phyloP scores from a whole-genome alignment of 2,329 filamentous ascomycete genomes.

The Knoxdaviesia proteae region DNA sequence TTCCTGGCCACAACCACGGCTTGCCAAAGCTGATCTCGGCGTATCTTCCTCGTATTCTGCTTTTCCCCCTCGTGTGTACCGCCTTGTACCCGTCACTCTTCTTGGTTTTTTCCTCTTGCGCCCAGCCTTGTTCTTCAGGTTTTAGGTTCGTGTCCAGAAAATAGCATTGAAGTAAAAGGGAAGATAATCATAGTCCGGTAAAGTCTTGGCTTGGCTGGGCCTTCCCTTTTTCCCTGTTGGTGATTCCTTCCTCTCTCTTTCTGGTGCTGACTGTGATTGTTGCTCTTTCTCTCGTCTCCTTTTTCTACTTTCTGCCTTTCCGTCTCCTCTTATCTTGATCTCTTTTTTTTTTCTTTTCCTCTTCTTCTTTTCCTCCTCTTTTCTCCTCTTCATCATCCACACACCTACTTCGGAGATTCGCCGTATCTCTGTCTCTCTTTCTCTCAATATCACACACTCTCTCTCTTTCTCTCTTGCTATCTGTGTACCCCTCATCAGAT shows the following conservation, averaged over 20 bases:
- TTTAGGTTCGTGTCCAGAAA: no score
- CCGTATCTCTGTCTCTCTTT: not conserved
- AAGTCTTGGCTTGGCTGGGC: not conserved
- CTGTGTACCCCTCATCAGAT: not conserved
- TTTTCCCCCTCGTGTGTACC: not conserved
- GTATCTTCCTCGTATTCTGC: not conserved
- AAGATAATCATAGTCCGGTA: no score
- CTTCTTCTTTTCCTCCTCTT: not conserved
- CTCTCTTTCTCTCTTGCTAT: not conserved
- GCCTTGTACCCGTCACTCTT: not conserved
- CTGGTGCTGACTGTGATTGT: not conserved
- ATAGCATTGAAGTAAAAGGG: no score
- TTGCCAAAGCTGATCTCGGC: no score
- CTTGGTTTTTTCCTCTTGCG: not conserved
- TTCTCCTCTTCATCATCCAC: not conserved
- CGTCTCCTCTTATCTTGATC: not conserved
- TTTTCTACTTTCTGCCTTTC: not conserved
- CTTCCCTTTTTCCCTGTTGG: not conserved
- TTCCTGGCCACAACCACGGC: no score
- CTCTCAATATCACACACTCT: not conserved
- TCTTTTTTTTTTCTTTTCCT: not conserved
- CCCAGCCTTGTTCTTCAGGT: not conserved
- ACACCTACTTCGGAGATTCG: no score
- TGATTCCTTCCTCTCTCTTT: not conserved
- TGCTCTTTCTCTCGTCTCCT: not conserved